A percentile compares a stretch with the other conserved stretches of the same genome.
Evolutionary conservation across 225 moss, liverwort and hornwort species (phyloP).

Genomic region (Straminergon stramineum): DNA sequence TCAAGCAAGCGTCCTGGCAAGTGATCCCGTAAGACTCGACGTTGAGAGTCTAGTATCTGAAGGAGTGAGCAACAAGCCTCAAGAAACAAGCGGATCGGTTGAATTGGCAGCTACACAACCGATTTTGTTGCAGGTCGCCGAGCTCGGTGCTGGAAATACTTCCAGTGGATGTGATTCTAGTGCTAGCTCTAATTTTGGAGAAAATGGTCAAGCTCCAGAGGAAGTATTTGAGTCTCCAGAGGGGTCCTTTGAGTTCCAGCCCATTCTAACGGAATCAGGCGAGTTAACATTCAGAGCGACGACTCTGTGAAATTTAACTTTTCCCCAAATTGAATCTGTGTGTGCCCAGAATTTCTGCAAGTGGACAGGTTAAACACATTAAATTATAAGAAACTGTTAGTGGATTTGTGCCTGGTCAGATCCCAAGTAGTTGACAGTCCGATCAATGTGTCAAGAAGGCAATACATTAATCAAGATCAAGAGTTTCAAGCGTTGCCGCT

Average conservation of each 20-base stretch:
- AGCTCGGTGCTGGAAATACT: background rate
- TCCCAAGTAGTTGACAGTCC: background rate
- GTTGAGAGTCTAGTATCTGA: background rate
- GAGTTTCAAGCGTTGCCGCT: background rate
- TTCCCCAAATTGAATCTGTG: background rate
- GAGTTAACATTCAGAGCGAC: background rate
- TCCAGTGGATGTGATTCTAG: background rate
- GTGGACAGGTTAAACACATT: background rate
- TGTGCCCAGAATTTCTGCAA: background rate
- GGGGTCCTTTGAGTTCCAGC: slow-evolving; percentile 24
- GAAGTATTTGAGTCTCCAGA: background rate
- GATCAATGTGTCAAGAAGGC: background rate
- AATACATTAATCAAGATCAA: background rate
- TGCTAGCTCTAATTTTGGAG: background rate
- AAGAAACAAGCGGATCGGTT: background rate
- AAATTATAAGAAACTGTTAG: background rate
- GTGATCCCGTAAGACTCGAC: background rate
- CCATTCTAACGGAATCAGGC: background rate
- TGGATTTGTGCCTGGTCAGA: background rate
- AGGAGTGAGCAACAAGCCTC: background rate
- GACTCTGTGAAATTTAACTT: background rate
- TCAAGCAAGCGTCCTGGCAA: background rate
- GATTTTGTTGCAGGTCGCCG: background rate
- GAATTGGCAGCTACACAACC: background rate
- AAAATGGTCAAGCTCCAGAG: background rate